These are phyloP conservation scores for Wickerhamomyces strasburgensis DNA, from an alignment of 805 yeast genomes.

Conservation along the genomic window DNA sequence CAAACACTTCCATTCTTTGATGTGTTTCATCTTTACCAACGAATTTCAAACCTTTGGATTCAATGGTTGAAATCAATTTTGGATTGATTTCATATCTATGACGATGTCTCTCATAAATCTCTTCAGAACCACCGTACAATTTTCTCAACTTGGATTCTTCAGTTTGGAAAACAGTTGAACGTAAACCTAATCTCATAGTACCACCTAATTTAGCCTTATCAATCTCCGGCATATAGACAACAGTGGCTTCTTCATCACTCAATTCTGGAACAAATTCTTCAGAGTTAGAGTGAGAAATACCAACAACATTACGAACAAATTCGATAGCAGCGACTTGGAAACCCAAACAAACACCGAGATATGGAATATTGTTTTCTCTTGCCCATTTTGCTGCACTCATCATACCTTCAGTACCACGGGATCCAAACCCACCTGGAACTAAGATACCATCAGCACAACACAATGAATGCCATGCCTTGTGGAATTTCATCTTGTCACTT, in stretches of 20 bases:
- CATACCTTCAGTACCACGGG: constrained; percentile 98
- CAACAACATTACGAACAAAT: constrained; percentile 76
- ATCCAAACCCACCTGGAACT: constrained; percentile 98
- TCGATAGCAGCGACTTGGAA: constrained; percentile 96
- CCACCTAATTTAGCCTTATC: constrained; percentile 96
- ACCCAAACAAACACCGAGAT: constrained; percentile 95
- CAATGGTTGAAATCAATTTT: constrained; percentile 62
- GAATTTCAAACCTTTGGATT: constrained; percentile 73
- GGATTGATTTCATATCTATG: constrained; percentile 98
- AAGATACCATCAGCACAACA: constrained; percentile 94
- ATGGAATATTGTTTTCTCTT: constrained; percentile 91
- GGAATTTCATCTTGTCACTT: constrained; percentile 68
- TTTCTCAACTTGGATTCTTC: constrained; percentile 68
- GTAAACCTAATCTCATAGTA: constrained; percentile 96
- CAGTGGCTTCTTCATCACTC: constrained; percentile 62
- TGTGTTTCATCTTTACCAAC: constrained; percentile 92
- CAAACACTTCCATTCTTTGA: constrained; percentile 91
- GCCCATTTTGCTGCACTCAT: constrained; percentile 96
- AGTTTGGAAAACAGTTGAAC: constrained; percentile 76
- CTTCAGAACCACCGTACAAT: constrained; percentile 66
- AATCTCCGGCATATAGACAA: constrained; percentile 97
- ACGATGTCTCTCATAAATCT: constrained; percentile 91
- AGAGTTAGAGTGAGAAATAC: constrained; percentile 64
- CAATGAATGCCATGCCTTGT: constrained; percentile 91
- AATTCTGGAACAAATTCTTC: constrained; percentile 73